Conservation (phyloP, 176 grass and related monocot genomes). For the Elaeis guineensis region DNA sequence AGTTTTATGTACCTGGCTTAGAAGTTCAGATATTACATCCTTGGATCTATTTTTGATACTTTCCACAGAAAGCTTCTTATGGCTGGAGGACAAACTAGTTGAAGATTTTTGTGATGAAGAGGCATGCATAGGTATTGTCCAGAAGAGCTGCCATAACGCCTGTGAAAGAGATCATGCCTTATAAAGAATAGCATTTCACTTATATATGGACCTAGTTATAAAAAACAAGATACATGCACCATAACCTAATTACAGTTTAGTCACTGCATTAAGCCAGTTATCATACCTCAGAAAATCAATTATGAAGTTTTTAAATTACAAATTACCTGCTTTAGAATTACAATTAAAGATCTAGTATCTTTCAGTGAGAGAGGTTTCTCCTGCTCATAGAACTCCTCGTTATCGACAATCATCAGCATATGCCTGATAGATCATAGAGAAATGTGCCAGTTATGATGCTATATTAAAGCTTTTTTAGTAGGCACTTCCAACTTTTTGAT, state of each 20-base stretch:
- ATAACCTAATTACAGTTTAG: no score
- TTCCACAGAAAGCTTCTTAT: conserved; percentile 83
- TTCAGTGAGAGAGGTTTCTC: conserved; percentile 82
- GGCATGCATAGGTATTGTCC: conserved; percentile 66
- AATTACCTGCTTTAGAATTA: conserved; percentile 91
- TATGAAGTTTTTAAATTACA: not conserved
- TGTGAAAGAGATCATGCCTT: conserved; percentile 21
- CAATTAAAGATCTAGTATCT: conserved; percentile 73
- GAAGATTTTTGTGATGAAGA: conserved; percentile 35
- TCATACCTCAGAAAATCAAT: no score
- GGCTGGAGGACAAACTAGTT: conserved; percentile 33
- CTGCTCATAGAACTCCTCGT: conserved; percentile 89
- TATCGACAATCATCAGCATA: conserved; percentile 94
- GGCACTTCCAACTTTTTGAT: no score
- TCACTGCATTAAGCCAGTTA: no score
- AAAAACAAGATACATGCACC: no score
- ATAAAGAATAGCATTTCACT: no score
- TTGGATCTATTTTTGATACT: conserved; percentile 67
- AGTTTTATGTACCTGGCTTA: conserved; percentile 39
- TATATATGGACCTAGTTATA: no score
- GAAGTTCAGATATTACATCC: conserved; percentile 75
- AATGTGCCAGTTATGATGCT: conserved; percentile 15
- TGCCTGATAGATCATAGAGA: conserved; percentile 38
- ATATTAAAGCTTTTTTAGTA: no score
- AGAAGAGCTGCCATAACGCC: conserved; percentile 97